Evolutionary conservation across 164 flowering plant species (phyloP).

Genomic region (Warburgia ugandensis): DNA sequence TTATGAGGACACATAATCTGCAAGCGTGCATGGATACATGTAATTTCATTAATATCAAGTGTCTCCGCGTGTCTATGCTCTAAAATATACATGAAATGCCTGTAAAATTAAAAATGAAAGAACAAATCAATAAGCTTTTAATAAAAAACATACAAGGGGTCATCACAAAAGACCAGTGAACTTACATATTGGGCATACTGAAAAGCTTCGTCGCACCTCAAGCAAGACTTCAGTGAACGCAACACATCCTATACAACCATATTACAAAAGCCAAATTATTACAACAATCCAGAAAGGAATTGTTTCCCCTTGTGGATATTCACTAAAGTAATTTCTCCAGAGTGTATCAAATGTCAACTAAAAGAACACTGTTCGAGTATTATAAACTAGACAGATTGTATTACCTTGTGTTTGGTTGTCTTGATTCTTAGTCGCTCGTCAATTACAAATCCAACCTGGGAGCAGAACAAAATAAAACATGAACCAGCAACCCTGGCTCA

Average conservation of each 20-base stretch:
- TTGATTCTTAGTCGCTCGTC: conserved; percentile 73
- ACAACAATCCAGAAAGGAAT: no score
- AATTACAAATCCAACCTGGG: conserved; percentile 77
- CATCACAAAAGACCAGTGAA: conserved; percentile 4
- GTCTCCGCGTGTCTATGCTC: no score
- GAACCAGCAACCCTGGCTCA: neutral
- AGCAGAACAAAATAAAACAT: neutral
- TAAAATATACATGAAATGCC: no score
- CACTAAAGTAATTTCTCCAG: no score
- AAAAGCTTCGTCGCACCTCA: conserved; percentile 69
- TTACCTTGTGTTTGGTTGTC: conserved; percentile 65
- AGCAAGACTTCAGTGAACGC: conserved; percentile 47
- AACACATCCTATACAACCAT: conserved; percentile 57
- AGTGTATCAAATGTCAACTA: no score
- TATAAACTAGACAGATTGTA: neutral
- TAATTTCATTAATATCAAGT: no score
- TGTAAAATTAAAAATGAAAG: neutral
- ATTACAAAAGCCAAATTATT: neutral
- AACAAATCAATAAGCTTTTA: neutral
- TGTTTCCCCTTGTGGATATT: no score
- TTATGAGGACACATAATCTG: no score
- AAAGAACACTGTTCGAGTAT: neutral
- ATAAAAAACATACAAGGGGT: neutral
- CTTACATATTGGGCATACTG: conserved; percentile 81
- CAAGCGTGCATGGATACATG: no score